Evolutionary conservation across 164 flowering plant species (phyloP).

Genomic region (Stephania japonica): DNA sequence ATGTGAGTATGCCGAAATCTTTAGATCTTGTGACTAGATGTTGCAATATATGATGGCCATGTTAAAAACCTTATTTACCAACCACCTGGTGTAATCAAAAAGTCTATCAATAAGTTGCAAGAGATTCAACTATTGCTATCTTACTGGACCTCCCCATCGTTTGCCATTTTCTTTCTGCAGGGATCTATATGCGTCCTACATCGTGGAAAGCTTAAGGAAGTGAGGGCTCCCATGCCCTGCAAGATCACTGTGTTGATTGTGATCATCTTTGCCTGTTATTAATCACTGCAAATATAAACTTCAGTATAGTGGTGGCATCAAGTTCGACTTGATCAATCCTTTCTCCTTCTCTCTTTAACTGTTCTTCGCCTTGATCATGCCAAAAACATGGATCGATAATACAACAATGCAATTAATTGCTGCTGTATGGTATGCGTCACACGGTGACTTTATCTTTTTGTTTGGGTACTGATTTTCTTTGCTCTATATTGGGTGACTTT

Average conservation of each 20-base stretch:
- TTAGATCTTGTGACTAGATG: background rate
- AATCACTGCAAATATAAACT: background rate
- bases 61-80: background rate
- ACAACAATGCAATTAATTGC: background rate
- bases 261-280: background rate
- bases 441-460: too few relatives aligned
- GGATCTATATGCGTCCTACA: conserved; percentile 81
- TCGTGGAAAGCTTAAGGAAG: conserved; percentile 78
- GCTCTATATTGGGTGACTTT: too few relatives aligned
- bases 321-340: background rate
- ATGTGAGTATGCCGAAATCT: conserved; percentile 46
- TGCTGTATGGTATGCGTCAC: background rate
- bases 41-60: background rate
- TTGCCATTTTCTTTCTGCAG: conserved; percentile 30
- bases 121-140: background rate
- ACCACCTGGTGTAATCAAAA: too few relatives aligned
- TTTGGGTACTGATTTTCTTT: too few relatives aligned
- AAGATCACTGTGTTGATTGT: background rate
- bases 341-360: background rate
- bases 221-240: conserved; percentile 21
- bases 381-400: background rate
- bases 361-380: background rate
- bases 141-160: background rate
- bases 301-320: background rate
- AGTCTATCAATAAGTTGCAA: background rate